A percentile compares a stretch with the other conserved stretches of the same genome.
These are phyloP conservation scores for Phytophthora pini DNA, from an alignment of 352 stramenopile species.

Conservation along the genomic window DNA sequence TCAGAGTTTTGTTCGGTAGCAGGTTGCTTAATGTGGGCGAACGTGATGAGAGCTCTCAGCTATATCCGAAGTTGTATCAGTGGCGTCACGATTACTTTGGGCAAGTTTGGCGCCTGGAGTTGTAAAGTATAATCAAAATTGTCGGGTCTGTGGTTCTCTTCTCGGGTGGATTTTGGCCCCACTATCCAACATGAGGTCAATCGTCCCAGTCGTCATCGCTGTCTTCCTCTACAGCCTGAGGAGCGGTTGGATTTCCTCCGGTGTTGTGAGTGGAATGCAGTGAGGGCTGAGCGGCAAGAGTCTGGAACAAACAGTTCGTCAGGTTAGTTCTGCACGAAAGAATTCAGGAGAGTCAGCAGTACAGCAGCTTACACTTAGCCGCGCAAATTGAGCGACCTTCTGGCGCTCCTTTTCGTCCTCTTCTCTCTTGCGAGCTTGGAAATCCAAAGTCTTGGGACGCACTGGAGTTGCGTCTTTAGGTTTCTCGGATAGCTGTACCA, in stretches of 20 bases:
- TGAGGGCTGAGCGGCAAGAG: slow-evolving; percentile 71
- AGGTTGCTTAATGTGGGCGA: not conserved
- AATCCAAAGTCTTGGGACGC: slow-evolving; percentile 73
- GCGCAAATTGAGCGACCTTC: slow-evolving; percentile 72
- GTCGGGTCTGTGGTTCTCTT: slow-evolving; percentile 6
- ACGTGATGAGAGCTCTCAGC: not conserved
- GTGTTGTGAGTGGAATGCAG: slow-evolving; percentile 62
- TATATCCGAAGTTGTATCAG: slow-evolving; percentile 38
- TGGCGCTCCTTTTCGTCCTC: slow-evolving; percentile 70
- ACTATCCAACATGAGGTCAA: slow-evolving; percentile 35
- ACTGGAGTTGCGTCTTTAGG: slow-evolving; percentile 38
- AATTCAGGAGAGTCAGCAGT: not conserved
- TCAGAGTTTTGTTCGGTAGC: slow-evolving; percentile 53
- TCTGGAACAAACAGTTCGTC: slow-evolving; percentile 33
- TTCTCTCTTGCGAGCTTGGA: slow-evolving; percentile 60
- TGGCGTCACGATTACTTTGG: not conserved
- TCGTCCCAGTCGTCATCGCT: slow-evolving; percentile 89
- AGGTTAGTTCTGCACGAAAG: slow-evolving; percentile 7
- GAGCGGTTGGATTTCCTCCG: slow-evolving; percentile 13
- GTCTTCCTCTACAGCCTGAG: slow-evolving; percentile 42
- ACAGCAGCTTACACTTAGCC: slow-evolving; percentile 60
- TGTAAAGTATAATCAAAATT: slow-evolving; percentile 64
- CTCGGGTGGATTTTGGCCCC: not conserved
- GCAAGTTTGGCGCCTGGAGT: slow-evolving; percentile 19
- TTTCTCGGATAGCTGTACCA: slow-evolving; percentile 72